phyloP scores from a whole-genome alignment of 345 rosid genomes.

The Dipteronia dyeriana region DNA sequence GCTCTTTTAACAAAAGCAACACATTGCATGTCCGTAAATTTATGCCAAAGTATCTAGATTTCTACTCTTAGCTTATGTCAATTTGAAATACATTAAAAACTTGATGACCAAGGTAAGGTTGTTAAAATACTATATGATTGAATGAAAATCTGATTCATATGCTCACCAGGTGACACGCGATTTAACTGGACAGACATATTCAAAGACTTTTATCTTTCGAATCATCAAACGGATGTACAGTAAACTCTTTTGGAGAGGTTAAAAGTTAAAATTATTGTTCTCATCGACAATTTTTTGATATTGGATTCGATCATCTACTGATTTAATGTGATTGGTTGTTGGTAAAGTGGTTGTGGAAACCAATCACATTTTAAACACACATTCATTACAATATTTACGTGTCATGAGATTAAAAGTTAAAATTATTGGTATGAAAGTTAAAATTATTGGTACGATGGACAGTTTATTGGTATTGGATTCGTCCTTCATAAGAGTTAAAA shows the following conservation, averaged over 20 bases:
- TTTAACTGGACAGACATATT: background rate
- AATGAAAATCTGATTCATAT: too few species aligned
- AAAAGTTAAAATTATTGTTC: too few species aligned
- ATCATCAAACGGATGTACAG: background rate
- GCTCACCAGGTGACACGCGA: too few species aligned
- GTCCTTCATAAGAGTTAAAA: background rate
- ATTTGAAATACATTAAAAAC: too few species aligned
- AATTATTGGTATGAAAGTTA: too few species aligned
- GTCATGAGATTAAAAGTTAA: background rate
- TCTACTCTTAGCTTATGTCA: background rate
- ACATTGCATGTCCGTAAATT: conserved; percentile 3
- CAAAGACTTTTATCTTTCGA: background rate
- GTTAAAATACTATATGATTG: too few species aligned
- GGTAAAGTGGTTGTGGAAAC: too few species aligned
- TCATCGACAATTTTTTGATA: background rate
- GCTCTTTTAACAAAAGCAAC: conserved; percentile 13
- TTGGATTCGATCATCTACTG: too few species aligned
- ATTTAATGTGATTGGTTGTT: too few species aligned
- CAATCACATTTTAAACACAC: too few species aligned
- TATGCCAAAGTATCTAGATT: conserved; percentile 31
- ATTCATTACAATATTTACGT: too few species aligned
- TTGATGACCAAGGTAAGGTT: too few species aligned
- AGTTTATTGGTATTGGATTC: background rate
- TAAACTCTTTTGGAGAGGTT: background rate
- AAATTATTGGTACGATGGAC: background rate